A percentile compares a stretch with the other conserved stretches of the same genome.
phyloP scores from a whole-genome alignment of 768 basidiomycete genomes.

The Brasilioporus rufonigricans region DNA sequence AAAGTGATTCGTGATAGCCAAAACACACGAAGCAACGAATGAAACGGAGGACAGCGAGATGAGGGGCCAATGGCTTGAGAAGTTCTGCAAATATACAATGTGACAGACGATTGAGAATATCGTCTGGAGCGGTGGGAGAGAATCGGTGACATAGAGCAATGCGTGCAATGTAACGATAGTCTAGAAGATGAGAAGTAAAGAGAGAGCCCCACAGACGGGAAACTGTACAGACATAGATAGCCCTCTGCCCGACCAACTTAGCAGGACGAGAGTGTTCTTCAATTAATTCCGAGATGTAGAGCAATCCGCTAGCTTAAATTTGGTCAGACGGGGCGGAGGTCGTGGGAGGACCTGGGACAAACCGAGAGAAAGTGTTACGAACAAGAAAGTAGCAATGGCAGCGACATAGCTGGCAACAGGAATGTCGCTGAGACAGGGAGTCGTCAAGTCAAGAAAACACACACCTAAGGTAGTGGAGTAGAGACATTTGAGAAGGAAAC shows the following conservation, averaged over 20 bases:
- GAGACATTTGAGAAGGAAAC: slow-evolving; percentile 29
- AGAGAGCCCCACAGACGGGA: not conserved
- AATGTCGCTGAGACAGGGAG: not conserved
- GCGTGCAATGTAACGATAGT: slow-evolving; percentile 75
- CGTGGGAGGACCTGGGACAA: slow-evolving; percentile 23
- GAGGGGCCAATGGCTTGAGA: slow-evolving; percentile 85
- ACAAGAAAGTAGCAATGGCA: slow-evolving; percentile 73
- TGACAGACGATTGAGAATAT: slow-evolving; percentile 84
- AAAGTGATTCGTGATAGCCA: slow-evolving; percentile 91
- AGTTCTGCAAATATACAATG: slow-evolving; percentile 88
- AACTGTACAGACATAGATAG: slow-evolving; percentile 74
- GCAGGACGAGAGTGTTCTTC: slow-evolving; percentile 88
- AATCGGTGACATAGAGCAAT: slow-evolving; percentile 75
- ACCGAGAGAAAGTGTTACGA: slow-evolving; percentile 92
- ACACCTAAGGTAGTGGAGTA: slow-evolving; percentile 64
- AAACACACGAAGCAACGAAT: slow-evolving; percentile 81
- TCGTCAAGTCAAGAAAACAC: slow-evolving; percentile 15
- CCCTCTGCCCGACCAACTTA: slow-evolving; percentile 77
- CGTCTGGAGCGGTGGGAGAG: slow-evolving; percentile 72
- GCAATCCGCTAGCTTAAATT: slow-evolving; percentile 77
- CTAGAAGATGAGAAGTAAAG: slow-evolving; percentile 40
- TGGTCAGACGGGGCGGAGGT: slow-evolving; percentile 4
- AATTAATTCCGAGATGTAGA: slow-evolving; percentile 93
- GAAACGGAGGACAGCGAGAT: slow-evolving; percentile 84
- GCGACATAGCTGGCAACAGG: slow-evolving; percentile 67